Base-by-base conservation (phyloP, 1,284 basidiomycete genomes). In the Xerocomus amazonicus region DNA sequence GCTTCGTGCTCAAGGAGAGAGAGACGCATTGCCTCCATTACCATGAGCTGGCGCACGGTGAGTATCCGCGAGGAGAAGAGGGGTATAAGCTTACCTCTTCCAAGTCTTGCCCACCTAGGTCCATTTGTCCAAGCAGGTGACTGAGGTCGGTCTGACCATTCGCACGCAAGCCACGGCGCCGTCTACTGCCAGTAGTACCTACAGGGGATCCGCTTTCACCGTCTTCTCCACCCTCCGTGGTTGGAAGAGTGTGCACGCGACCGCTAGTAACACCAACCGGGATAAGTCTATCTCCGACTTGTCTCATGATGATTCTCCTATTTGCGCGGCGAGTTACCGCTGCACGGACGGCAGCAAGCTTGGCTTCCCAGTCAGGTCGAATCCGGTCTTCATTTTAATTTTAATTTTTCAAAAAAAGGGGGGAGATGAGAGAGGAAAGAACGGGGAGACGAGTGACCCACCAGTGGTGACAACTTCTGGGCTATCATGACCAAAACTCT, bases 21-120 rank as follows among this genome's bases (percentile, higher is more conserved):
- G 50, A 97, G 74, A 37, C 96, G 84, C 94, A 99, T 97, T 1
- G 96, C 97, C 72, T 99, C 96, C 91, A 96, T 95, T 47, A 99
- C 77, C 95, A 99, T 97, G 42, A 98, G 73, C 90, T 97, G 60
- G 58, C 59, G 28, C 13, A 16, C 46, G 41, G 51, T 61, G 51
- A 65, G 51, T 12, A 49, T 43, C 26, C 16, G 37, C 31, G 35
- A 40, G 17, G 14, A 43, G 47, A 26, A 43, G 16, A 39, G 32
- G 29, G 28, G 10, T 36, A 41, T 32, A 27, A 39, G 47, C 46
- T 67, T 59, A 92, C 91, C 79, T 96, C 92, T 73, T 96, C 92
- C 53, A 95, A 69, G 70, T 95, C 91, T 64, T 88, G 85, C 12
- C 87, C 88, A 36, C 74, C 79, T 58, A 90, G 71, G 50, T 82